A percentile compares a stretch with the other conserved stretches of the same genome.
Evolutionary conservation across 768 basidiomycete genomes (phyloP).

Genomic region (Neoboletus magnificus): DNA sequence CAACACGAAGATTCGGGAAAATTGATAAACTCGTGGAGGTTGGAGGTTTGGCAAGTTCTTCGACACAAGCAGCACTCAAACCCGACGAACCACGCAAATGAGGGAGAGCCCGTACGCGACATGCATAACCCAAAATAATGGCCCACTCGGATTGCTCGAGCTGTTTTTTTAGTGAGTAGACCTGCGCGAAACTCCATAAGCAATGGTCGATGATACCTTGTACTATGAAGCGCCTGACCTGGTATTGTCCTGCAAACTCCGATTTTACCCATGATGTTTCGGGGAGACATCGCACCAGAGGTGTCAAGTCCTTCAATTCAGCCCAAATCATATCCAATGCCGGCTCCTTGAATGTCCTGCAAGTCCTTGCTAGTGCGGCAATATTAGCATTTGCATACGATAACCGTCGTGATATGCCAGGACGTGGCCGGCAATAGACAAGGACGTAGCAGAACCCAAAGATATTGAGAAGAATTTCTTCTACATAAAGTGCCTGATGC

Average conservation of each 20-base stretch:
- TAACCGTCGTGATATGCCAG: too few species aligned
- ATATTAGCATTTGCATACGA: slow-evolving; percentile 2
- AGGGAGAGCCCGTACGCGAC: slow-evolving; percentile 7
- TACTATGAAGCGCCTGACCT: not conserved
- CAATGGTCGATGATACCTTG: not conserved
- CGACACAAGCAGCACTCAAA: not conserved
- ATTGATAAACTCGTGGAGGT: not conserved
- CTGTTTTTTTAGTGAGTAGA: not conserved
- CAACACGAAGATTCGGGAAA: slow-evolving; percentile 10
- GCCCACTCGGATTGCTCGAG: slow-evolving; percentile 7
- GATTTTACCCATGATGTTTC: not conserved
- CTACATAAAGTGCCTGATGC: slow-evolving; percentile 5
- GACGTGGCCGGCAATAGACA: too few species aligned
- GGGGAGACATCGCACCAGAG: slow-evolving; percentile 11
- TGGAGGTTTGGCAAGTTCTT: not conserved
- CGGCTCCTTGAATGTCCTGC: slow-evolving; percentile 11
- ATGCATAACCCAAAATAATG: slow-evolving; percentile 7
- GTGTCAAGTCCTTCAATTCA: slow-evolving; percentile 8
- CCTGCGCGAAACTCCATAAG: not conserved
- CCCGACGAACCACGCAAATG: not conserved
- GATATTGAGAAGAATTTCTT: slow-evolving; percentile 12
- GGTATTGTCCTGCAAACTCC: slow-evolving; percentile 1
- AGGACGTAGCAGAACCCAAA: slow-evolving; percentile 2
- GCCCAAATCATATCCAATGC: slow-evolving; percentile 13
- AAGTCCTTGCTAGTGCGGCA: slow-evolving; percentile 3